Evolutionary conservation across 257 asterid species (phyloP), one percentile per base, ranked within the genome.

Genomic region (Ajuga chamaepitys): DNA sequence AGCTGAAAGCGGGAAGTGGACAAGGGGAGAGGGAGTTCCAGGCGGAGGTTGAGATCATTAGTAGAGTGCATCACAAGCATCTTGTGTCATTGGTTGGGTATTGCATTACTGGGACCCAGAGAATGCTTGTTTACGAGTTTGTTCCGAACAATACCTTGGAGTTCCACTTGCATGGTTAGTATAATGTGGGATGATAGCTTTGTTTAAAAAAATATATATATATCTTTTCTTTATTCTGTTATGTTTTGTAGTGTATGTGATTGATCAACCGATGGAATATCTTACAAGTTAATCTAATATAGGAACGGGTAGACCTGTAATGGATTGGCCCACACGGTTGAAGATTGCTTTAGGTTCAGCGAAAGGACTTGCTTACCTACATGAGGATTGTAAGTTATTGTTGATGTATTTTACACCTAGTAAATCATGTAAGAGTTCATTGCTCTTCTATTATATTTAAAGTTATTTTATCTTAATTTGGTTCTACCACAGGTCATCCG

Each of bases 61-160:
- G 97, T 74, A 72, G 97, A 67, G 99, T 93, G 56, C 99, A 93
- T 81, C 97, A 93, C 73, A 89, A 81, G 68, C 97, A 93, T 77
- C 95, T 93, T 1, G 97, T 93, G 62, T 87, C 99, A 4, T 81
- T 93, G 67, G 97, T 93, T 35, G 99, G 99, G n/a, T 93, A 93
- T 66, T 87, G 97, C 83, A 89, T 80, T 21, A 64, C 88, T 0
- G 99, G 95, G 66, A 8, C 64, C 6, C 80, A 79, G 55, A 76
- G 92, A 74, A 63, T 93, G 91, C 99, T 93, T 10, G 95, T 89
- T 0, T 93, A 89, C 11, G 99, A 93, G 77, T 93, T 87, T 77
- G 95, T 93, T 74, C 83, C 87, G 0, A 91, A 91, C 59, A 77
- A 86, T 63, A 88, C 93, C 12, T 47, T 91, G 85, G 97, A 86